Percentiles rank a stretch among this genome's conserved stretches.
phyloP scores from a whole-genome alignment of 805 yeast genomes.

The Pichia ethanolica region DNA sequence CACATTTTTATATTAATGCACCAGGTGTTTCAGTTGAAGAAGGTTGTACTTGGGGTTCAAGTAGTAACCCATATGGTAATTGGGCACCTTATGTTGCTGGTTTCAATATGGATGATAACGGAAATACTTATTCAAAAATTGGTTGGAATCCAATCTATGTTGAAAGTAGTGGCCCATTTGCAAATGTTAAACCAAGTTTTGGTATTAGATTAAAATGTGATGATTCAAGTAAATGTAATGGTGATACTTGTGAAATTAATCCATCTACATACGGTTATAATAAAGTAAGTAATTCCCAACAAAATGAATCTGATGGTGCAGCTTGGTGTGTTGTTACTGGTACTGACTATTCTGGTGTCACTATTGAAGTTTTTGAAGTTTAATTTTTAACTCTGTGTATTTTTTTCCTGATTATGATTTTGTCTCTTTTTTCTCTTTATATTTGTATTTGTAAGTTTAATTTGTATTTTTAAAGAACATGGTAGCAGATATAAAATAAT shows the following conservation, averaged over 20 bases:
- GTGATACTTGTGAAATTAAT: slow-evolving; percentile 77
- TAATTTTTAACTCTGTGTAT: background rate
- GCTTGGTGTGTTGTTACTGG: slow-evolving; percentile 84
- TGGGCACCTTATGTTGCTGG: slow-evolving; percentile 96
- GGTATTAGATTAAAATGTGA: slow-evolving; percentile 74
- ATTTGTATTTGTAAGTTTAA: background rate
- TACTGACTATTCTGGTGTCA: slow-evolving; percentile 51
- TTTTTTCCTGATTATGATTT: background rate
- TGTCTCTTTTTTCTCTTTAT: background rate
- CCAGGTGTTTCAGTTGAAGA: slow-evolving; percentile 73
- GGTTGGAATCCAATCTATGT: slow-evolving; percentile 89
- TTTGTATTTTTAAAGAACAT: no score
- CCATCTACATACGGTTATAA: slow-evolving; percentile 59
- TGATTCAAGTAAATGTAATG: slow-evolving; percentile 59
- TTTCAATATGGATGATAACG: slow-evolving; percentile 64
- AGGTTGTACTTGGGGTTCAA: slow-evolving; percentile 81
- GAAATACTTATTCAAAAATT: slow-evolving; percentile 72
- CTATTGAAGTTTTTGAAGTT: slow-evolving; percentile 59
- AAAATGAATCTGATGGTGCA: slow-evolving; percentile 41
- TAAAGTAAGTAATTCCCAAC: slow-evolving; percentile 35
- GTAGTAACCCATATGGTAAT: slow-evolving; percentile 65
- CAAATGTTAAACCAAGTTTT: slow-evolving; percentile 48
- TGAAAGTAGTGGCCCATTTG: slow-evolving; percentile 50
- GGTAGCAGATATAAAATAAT: no score
- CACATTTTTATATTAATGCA: slow-evolving; percentile 78